Evolutionary conservation across 106 monocot species (phyloP), one percentile per base, ranked within the genome.

Genomic region (Apostasia shenzhenica): DNA sequence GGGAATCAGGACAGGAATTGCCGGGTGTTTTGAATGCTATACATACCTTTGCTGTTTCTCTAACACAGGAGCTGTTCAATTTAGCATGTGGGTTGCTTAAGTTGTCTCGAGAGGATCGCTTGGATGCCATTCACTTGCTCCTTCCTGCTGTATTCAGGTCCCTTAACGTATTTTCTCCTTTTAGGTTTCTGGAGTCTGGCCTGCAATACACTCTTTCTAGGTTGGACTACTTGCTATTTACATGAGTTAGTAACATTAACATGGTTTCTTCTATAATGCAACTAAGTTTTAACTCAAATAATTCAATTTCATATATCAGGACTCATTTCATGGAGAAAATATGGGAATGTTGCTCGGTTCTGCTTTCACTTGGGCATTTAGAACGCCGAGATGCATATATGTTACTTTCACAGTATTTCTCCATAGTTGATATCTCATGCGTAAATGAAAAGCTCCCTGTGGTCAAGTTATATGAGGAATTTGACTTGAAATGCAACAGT

Each of bases 311-410:
- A 41, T 69, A 14, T 61, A 73, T 7, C 81, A 95, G 95, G 66
- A 55, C 49, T 48, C 58, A 42, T 70, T 86, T 95, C 55, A 76
- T 67, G 50, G 82, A 57, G 67, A 78, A 83, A 48, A 73, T 83
- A 52, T 91, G 95, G 95, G 42, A 75, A 8, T 76, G 71, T 59
- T 95, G 95, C 68, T 37, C 66, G 48, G 59, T 75, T 61, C 68
- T 95, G 9, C 81, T 95, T 76, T 58, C 77, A 63, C 68, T 82
- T 60, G 95, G 91, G 62, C 66, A 73, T 70, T 38, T 72, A 45
- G 95, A 91, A 67, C 67, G 86, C 6, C 65, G 67, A n/a, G 85
- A 95, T 86, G 91, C 95, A 60, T 95, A 82, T 59, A 73, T 53
- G 44, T 72, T 86, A 57, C 81, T 91, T 37, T 83, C 81, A 59